Conservation (phyloP, 1,284 basidiomycete genomes). For the Heterobasidion parviporum region DNA sequence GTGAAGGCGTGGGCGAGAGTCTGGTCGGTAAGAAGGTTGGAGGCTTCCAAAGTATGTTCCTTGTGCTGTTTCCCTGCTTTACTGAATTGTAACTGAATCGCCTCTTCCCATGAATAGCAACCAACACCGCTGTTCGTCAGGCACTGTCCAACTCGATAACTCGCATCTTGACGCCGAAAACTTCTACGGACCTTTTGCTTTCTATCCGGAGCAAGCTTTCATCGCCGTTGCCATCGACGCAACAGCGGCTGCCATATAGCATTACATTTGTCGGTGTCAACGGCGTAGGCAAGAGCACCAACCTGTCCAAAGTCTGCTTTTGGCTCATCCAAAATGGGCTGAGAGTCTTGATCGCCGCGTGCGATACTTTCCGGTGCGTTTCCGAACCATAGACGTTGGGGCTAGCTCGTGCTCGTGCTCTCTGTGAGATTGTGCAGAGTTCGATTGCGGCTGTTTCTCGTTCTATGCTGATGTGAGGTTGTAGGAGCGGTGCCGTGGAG, state of each 20-base stretch:
- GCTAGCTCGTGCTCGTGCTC: background rate
- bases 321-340: constrained; percentile 97
- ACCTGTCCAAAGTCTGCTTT: constrained; percentile 97
- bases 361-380: constrained; percentile 88
- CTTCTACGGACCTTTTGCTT: constrained; percentile 90
- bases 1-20: constrained; percentile 84
- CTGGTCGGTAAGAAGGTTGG: constrained; percentile 89
- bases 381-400: background rate
- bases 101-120: constrained; percentile 36
- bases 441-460: background rate
- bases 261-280: constrained; percentile 99
- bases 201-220: constrained; percentile 68
- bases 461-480: background rate
- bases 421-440: background rate
- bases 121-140: constrained; percentile 77
- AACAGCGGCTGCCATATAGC: constrained; percentile 80
- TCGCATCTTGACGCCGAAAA: constrained; percentile 92
- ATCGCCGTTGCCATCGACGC: constrained; percentile 59
- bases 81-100: constrained; percentile 2
- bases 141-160: constrained; percentile 87
- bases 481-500: constrained; percentile 91
- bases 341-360: constrained; percentile 93
- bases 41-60: constrained; percentile 69
- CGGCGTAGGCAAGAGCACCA: constrained; percentile 98
- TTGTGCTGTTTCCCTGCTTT: background rate